These are phyloP conservation scores for Flaveria linearis DNA, from an alignment of 129 eudicot species.

Conservation along the genomic window DNA sequence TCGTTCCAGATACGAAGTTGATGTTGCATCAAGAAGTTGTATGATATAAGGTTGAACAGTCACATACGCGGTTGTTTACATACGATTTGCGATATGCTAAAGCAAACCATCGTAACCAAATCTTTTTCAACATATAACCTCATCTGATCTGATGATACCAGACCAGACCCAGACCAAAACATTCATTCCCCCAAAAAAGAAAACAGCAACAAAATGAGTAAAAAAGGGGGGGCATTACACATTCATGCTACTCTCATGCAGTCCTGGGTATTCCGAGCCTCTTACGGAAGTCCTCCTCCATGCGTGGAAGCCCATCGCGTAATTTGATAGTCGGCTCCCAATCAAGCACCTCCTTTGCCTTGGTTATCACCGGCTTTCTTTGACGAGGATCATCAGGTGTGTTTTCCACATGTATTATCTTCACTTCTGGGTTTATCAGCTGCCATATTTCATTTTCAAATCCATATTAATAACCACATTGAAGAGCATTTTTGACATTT, in stretches of 20 bases:
- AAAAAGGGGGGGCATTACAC: neutral
- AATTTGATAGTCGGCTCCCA: conserved; percentile 82
- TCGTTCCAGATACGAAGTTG: neutral
- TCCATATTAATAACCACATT: neutral
- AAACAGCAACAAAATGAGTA: neutral
- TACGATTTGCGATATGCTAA: neutral
- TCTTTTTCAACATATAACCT: neutral
- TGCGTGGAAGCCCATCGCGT: conserved; percentile 80
- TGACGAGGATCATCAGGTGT: conserved; percentile 94
- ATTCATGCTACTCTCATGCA: conserved; percentile 21
- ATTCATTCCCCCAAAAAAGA: neutral
- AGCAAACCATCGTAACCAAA: neutral
- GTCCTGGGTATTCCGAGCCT: conserved; percentile 63
- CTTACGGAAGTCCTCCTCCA: conserved; percentile 86
- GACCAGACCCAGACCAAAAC: neutral
- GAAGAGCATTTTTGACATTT: conserved; percentile 9
- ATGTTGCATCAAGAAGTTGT: neutral
- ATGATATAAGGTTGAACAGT: neutral
- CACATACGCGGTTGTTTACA: neutral
- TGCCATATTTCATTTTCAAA: conserved; percentile 23
- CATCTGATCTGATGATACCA: neutral
- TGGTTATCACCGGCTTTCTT: conserved; percentile 82
- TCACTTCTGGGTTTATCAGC: conserved; percentile 80
- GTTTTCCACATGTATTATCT: conserved; percentile 74
- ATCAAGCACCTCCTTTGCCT: conserved; percentile 73